Evolutionary conservation across 169 alveolate genomes (phyloP).

Genomic region (Eimeria necatrix): DNA sequence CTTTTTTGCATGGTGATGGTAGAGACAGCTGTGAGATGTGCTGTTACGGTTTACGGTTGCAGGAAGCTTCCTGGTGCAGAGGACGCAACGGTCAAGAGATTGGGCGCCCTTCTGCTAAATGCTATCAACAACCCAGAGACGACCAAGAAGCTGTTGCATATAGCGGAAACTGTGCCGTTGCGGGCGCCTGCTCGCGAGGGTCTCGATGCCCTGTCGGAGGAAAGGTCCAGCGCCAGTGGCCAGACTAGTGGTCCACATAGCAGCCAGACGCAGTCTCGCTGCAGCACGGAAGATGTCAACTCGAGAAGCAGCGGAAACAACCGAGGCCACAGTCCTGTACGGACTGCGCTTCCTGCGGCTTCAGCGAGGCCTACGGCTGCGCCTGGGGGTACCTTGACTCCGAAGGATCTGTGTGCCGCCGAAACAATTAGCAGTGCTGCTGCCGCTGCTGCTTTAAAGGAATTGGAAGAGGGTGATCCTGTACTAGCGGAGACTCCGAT

Average conservation of each 20-base stretch:
- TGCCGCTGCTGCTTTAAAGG: slow-evolving; percentile 71
- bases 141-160: slow-evolving; percentile 31
- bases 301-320: slow-evolving; percentile 37
- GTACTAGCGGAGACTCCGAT: slow-evolving; percentile 46
- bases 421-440: slow-evolving; percentile 54
- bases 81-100: slow-evolving; percentile 40
- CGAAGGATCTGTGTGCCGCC: slow-evolving; percentile 1
- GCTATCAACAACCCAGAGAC: slow-evolving; percentile 34
- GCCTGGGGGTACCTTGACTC: not conserved
- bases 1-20: too few relatives aligned
- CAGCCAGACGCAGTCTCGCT: slow-evolving; percentile 16
- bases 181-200: slow-evolving; percentile 41
- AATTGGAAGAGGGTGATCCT: slow-evolving; percentile 63
- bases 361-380: slow-evolving; percentile 22
- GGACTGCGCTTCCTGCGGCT: slow-evolving; percentile 12
- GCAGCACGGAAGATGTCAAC: slow-evolving; percentile 39
- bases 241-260: slow-evolving; percentile 4
- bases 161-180: slow-evolving; percentile 51
- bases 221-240: slow-evolving; percentile 9
- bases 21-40: not conserved
- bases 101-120: not conserved
- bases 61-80: slow-evolving; percentile 31
- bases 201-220: slow-evolving; percentile 29
- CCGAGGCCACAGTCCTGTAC: not conserved
- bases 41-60: not conserved